Evolutionary conservation across 2,329 filamentous ascomycete species (phyloP).

Genomic region (Neobulgaria alba): DNA sequence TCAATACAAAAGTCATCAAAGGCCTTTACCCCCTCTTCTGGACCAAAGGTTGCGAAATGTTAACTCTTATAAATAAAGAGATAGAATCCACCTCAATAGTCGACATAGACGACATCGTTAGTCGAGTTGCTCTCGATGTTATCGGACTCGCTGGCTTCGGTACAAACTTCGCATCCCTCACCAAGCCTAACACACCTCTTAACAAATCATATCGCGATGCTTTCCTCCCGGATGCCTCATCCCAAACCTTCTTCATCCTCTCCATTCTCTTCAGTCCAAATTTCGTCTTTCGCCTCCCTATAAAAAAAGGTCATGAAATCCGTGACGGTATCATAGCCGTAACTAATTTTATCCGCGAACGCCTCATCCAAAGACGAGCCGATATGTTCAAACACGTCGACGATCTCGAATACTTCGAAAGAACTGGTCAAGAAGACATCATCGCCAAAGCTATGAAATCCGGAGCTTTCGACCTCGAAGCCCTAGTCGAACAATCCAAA

Average conservation of each 20-base stretch:
- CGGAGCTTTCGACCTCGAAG: slow-evolving; percentile 63
- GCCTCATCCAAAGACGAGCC: slow-evolving; percentile 49
- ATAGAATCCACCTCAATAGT: slow-evolving; percentile 18
- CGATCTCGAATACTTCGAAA: slow-evolving; percentile 28
- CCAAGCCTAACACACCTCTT: slow-evolving; percentile 50
- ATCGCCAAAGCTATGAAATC: slow-evolving; percentile 71
- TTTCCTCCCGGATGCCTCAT: slow-evolving; percentile 35
- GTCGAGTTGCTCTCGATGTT: slow-evolving; percentile 61
- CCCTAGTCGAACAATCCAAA: slow-evolving; percentile 77
- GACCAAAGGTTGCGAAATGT: slow-evolving; percentile 59
- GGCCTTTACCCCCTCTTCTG: slow-evolving; percentile 77
- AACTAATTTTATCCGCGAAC: slow-evolving; percentile 49
- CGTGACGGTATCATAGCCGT: slow-evolving; percentile 51
- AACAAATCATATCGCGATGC: slow-evolving; percentile 45
- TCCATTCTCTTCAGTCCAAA: slow-evolving; percentile 36
- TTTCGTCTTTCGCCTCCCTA: slow-evolving; percentile 42
- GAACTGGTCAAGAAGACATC: slow-evolving; percentile 55
- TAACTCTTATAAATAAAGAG: slow-evolving; percentile 23
- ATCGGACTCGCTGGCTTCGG: slow-evolving; percentile 64
- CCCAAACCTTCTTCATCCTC: slow-evolving; percentile 32
- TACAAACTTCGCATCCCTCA: slow-evolving; percentile 56
- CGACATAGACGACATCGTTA: slow-evolving; percentile 42
- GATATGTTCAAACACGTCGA: slow-evolving; percentile 56
- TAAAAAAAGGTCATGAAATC: slow-evolving; percentile 47
- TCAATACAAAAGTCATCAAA: slow-evolving; percentile 76